Base-by-base conservation (phyloP, 129 eudicot species). In the Chrysanthemum seticuspe region DNA sequence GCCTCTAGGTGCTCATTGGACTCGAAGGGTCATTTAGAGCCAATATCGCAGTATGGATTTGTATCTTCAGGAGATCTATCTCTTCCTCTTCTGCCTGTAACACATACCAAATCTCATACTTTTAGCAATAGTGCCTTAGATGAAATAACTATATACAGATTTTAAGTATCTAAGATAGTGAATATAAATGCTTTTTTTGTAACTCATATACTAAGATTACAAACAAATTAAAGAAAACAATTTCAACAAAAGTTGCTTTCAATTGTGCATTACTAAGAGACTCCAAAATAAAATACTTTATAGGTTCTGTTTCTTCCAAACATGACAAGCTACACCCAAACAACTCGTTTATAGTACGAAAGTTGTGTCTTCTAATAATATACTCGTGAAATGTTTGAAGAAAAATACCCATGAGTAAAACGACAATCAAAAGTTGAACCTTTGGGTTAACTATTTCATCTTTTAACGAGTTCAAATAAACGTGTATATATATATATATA, bases 41-140 rank as follows among this genome's bases (percentile, higher is more conserved):
- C 68, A 79, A 79, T 62, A 81, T 75, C 48, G 91, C 89, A 8
- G 76, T 74, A 59, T 85, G 78, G 34, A 82, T 85, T 67, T 82
- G 78, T 51, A 65, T 80, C 84, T 77, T 76, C 40, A 86, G 19
- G 15, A 64, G 29, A 9, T 85, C 81, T 74, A 44, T 74, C 65
- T 79, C 82, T 71, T 76, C 76, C 63, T 78, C 79, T 7, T 80
- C 76, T 12, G 85, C 89, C 88, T 84, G 76, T 65, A 54, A 51
- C 16, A 36, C 15, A 62, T 14, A 49, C 21, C 34, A 62, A 40
- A 23, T 13, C 0, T 0, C 15, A 67, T 51, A 45, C 29, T 5
- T 11, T 13, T 45, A 67, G 0, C n/a, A 6, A 50, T 2, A 13
- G 31, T 31, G 13, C 10, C 8, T 13, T 36, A 8, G 69, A 40